These are phyloP conservation scores for Psilocybe sp. DNA, from an alignment of 768 basidiomycete species.

Conservation along the genomic window DNA sequence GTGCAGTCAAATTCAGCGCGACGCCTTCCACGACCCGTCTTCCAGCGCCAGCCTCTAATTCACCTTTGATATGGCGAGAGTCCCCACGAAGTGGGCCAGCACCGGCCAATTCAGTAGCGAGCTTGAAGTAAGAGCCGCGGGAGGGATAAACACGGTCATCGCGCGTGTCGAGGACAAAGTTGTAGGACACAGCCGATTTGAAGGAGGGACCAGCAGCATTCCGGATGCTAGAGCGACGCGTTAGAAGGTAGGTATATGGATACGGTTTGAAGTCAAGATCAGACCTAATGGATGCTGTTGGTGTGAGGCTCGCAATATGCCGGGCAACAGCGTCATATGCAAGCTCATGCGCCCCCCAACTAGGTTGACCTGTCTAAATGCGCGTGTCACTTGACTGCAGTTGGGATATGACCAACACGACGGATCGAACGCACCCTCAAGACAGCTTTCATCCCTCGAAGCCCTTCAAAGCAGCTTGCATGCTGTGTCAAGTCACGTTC, in stretches of 20 bases:
- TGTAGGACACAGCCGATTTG: conserved; percentile 85
- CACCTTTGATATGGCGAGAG: conserved; percentile 71
- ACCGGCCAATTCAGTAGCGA: conserved; percentile 72
- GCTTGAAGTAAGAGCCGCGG: conserved; percentile 57
- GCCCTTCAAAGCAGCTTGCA: conserved; percentile 66
- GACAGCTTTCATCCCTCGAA: conserved; percentile 62
- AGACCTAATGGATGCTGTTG: conserved; percentile 82
- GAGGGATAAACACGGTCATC: conserved; percentile 67
- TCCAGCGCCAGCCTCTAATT: conserved; percentile 63
- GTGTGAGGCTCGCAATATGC: conserved; percentile 66
- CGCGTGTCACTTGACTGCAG: neutral
- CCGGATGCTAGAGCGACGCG: conserved; percentile 57
- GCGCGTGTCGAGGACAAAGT: conserved; percentile 71
- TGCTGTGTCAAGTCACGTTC: conserved; percentile 81
- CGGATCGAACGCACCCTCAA: conserved; percentile 54
- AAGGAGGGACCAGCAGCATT: conserved; percentile 75
- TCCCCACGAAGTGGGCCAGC: conserved; percentile 61
- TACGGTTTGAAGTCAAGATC: conserved; percentile 11
- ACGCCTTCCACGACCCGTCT: conserved; percentile 50
- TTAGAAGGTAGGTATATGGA: neutral
- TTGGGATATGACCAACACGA: neutral
- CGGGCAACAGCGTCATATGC: conserved; percentile 82
- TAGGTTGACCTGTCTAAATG: conserved; percentile 33
- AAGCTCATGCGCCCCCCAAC: conserved; percentile 64
- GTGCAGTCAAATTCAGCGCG: conserved; percentile 65